These are phyloP conservation scores for Leucocoprinus leucothites DNA, from an alignment of 768 basidiomycete species.

Conservation along the genomic window DNA sequence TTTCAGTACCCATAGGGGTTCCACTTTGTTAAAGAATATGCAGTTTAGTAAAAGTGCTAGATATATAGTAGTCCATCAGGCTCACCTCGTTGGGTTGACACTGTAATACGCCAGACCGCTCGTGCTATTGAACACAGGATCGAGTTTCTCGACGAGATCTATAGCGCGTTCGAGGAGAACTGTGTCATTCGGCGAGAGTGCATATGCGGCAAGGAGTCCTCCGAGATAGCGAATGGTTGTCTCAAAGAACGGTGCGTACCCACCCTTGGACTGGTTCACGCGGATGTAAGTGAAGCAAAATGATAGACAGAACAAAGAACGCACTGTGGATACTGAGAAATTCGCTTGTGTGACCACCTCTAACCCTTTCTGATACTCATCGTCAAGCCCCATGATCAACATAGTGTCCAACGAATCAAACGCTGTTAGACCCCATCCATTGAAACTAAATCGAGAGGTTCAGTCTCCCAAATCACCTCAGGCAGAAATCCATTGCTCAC, in stretches of 20 bases:
- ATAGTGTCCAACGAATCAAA: slow-evolving; percentile 88
- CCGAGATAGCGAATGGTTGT: slow-evolving; percentile 90
- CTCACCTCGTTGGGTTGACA: slow-evolving; percentile 64
- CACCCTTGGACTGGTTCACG: slow-evolving; percentile 4
- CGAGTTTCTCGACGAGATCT: slow-evolving; percentile 70
- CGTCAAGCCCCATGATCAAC: slow-evolving; percentile 71
- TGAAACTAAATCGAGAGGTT: slow-evolving; percentile 46
- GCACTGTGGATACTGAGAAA: slow-evolving; percentile 46
- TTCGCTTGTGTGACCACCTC: slow-evolving; percentile 45
- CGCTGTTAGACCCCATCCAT: slow-evolving; percentile 76
- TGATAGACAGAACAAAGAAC: slow-evolving; percentile 11
- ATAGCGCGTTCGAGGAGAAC: slow-evolving; percentile 69
- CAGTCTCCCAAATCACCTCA: background rate
- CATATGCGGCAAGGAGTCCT: slow-evolving; percentile 81
- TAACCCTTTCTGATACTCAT: slow-evolving; percentile 67
- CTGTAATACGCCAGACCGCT: slow-evolving; percentile 70
- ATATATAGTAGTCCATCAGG: background rate
- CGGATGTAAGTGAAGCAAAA: background rate
- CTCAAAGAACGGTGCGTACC: slow-evolving; percentile 65
- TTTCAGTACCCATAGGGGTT: slow-evolving; percentile 24
- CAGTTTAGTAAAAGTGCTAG: background rate
- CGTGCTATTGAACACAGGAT: slow-evolving; percentile 68
- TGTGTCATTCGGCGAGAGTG: slow-evolving; percentile 56
- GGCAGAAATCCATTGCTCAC: slow-evolving; percentile 31
- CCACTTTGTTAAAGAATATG: slow-evolving; percentile 11